These are phyloP conservation scores for Immersiella caudata DNA, from an alignment of 495 filamentous ascomycete genomes.

Conservation along the genomic window DNA sequence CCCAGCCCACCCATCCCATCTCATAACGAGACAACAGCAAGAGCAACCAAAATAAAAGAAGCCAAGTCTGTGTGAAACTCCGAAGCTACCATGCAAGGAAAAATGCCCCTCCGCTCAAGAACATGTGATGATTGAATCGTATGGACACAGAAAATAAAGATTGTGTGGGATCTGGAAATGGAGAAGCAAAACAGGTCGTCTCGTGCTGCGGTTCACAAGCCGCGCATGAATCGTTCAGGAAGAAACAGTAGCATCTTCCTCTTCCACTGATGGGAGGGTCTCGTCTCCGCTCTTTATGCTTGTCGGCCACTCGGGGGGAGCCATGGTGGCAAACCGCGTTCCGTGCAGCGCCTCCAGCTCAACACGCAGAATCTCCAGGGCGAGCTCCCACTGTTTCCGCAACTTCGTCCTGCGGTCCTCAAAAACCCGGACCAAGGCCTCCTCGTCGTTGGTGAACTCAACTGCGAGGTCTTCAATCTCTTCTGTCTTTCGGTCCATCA, in stretches of 20 bases:
- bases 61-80: background rate
- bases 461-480: slow-evolving; percentile 62
- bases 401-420: slow-evolving; percentile 54
- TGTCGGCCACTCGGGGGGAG: slow-evolving; percentile 46
- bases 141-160: background rate
- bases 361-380: slow-evolving; percentile 63
- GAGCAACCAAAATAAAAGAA: background rate
- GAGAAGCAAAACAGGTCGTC: background rate
- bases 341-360: slow-evolving; percentile 58
- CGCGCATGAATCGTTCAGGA: background rate
- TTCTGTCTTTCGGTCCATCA: slow-evolving; percentile 55
- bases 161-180: background rate
- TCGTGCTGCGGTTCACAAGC: background rate
- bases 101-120: background rate
- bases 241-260: slow-evolving; percentile 7
- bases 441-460: slow-evolving; percentile 57
- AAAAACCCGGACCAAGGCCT: slow-evolving; percentile 51
- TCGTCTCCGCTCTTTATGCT: slow-evolving; percentile 12
- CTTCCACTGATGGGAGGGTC: slow-evolving; percentile 8
- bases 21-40: background rate
- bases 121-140: background rate
- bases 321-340: slow-evolving; percentile 53
- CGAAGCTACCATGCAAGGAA: background rate
- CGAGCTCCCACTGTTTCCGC: slow-evolving; percentile 62
- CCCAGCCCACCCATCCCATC: background rate